Conservation (phyloP, 1,284 basidiomycete species). For the Microbotryum lychnidis-dioicae region DNA sequence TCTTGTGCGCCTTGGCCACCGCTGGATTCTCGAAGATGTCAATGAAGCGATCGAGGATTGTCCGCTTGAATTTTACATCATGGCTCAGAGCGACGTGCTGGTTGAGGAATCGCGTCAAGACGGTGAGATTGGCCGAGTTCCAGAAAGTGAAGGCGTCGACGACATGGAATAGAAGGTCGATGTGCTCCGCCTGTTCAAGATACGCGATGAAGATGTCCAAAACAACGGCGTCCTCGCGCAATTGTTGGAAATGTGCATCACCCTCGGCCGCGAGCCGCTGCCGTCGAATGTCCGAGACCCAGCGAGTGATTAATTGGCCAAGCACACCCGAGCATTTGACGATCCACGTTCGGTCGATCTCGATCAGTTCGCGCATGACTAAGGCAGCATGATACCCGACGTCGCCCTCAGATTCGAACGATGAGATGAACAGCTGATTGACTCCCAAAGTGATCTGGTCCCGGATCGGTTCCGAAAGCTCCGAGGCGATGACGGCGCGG, state of each 20-base stretch:
- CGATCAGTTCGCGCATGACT: constrained; percentile 66
- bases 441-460: constrained; percentile 63
- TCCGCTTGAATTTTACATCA: constrained; percentile 60
- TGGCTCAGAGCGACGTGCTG: constrained; percentile 61
- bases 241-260: constrained; percentile 41
- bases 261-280: constrained; percentile 42
- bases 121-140: constrained; percentile 71
- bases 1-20: constrained; percentile 66
- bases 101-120: constrained; percentile 81
- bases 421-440: constrained; percentile 50
- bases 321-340: constrained; percentile 37
- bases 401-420: constrained; percentile 27
- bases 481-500: constrained; percentile 63
- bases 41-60: constrained; percentile 76
- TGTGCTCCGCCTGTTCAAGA: constrained; percentile 52
- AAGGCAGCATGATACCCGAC: constrained; percentile 30
- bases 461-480: constrained; percentile 64
- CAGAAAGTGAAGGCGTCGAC: constrained; percentile 74
- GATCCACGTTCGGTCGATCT: constrained; percentile 64
- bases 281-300: constrained; percentile 36
- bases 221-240: constrained; percentile 60
- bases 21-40: constrained; percentile 43
- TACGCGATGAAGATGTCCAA: constrained; percentile 64
- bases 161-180: constrained; percentile 84
- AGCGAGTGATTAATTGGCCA: constrained; percentile 38